Conservation (phyloP, 2,329 filamentous ascomycete genomes). For the Alternaria triticimaculans region DNA sequence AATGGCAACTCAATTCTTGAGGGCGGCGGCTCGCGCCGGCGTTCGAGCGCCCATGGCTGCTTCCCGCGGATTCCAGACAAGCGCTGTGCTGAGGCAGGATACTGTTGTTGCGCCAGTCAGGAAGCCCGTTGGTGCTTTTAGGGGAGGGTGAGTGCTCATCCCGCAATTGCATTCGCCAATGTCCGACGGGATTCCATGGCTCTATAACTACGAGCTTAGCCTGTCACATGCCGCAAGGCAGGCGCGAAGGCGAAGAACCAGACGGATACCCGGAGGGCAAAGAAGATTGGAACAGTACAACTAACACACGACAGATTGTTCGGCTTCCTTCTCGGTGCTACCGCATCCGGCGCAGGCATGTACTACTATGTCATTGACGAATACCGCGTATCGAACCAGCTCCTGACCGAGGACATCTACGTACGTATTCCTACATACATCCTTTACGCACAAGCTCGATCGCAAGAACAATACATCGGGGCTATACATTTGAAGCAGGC, state of each 20-base stretch:
- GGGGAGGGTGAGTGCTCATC: constrained; percentile 67
- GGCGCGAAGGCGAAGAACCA: too few relatives aligned
- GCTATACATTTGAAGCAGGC: not conserved
- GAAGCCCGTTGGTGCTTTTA: constrained; percentile 73
- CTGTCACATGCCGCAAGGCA: not conserved
- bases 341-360: constrained; percentile 77
- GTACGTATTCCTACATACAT: constrained; percentile 64
- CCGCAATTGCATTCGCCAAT: not conserved
- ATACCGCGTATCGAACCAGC: constrained; percentile 91
- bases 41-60: constrained; percentile 22
- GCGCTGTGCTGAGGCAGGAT: constrained; percentile 38
- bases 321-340: constrained; percentile 87
- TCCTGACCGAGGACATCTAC: constrained; percentile 94
- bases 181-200: not conserved
- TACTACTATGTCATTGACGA: constrained; percentile 95
- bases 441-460: not conserved
- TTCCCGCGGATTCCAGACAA: constrained; percentile 52
- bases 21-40: constrained; percentile 48
- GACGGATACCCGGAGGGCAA: too few relatives aligned
- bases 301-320: constrained; percentile 68
- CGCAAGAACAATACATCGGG: not conserved
- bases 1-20: constrained; percentile 56
- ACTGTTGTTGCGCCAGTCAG: constrained; percentile 55
- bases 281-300: not conserved
- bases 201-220: not conserved